Percentiles rank a stretch among this genome's conserved stretches.
These are phyloP conservation scores for Aspergillus hancockii DNA, from an alignment of 495 filamentous ascomycete genomes.

Conservation along the genomic window DNA sequence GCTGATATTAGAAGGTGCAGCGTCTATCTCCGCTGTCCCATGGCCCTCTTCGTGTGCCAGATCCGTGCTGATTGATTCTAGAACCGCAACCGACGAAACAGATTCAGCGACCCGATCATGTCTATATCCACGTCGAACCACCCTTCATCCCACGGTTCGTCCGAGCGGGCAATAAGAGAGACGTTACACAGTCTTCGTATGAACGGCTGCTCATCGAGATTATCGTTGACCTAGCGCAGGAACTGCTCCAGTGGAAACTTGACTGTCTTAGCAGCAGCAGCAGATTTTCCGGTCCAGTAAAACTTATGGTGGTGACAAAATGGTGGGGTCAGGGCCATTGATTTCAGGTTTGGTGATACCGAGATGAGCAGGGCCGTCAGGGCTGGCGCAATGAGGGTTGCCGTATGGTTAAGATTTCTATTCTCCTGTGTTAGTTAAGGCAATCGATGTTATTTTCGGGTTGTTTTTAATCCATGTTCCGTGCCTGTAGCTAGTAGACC, in stretches of 20 bases:
- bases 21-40: too few relatives aligned
- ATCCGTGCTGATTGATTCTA: too few relatives aligned
- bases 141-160: slow-evolving; percentile 8
- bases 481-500: too few relatives aligned
- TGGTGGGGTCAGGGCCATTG: slow-evolving; percentile 18
- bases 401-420: too few relatives aligned
- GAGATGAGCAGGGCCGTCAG: slow-evolving; percentile 26
- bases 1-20: too few relatives aligned
- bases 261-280: neutral
- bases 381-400: slow-evolving; percentile 23
- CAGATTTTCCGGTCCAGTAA: neutral
- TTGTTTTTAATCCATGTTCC: too few relatives aligned
- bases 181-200: slow-evolving; percentile 28
- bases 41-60: too few relatives aligned
- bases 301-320: neutral
- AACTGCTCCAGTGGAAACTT: slow-evolving; percentile 21
- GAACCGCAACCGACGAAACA: neutral
- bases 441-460: too few relatives aligned
- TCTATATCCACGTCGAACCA: slow-evolving; percentile 21
- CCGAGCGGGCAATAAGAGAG: slow-evolving; percentile 17
- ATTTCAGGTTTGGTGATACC: slow-evolving; percentile 29
- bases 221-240: slow-evolving; percentile 16
- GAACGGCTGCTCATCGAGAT: slow-evolving; percentile 13
- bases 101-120: slow-evolving; percentile 8
- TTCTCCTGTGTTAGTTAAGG: too few relatives aligned